Percentiles rank a stretch among this genome's conserved stretches.
phyloP scores from a whole-genome alignment of 352 stramenopile species.

The Globisporangium abappressorium region DNA sequence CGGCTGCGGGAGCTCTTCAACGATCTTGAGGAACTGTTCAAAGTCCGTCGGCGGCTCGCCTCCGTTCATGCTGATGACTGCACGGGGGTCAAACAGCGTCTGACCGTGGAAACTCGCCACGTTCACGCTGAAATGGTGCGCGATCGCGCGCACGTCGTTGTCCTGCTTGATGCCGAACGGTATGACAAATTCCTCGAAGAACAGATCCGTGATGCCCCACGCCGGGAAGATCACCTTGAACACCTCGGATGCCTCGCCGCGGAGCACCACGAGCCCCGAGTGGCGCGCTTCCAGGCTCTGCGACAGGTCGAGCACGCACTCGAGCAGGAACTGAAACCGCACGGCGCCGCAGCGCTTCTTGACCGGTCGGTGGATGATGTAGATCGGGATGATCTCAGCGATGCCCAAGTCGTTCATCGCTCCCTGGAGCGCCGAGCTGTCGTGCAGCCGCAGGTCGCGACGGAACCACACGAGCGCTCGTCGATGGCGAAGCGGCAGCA shows the following conservation, averaged over 20 bases:
- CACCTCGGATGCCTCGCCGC: slow-evolving; percentile 58
- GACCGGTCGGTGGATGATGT: slow-evolving; percentile 80
- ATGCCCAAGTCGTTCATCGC: slow-evolving; percentile 35
- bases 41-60: slow-evolving; percentile 45
- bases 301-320: slow-evolving; percentile 84
- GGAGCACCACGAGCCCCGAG: slow-evolving; percentile 48
- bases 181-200: slow-evolving; percentile 62
- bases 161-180: slow-evolving; percentile 46
- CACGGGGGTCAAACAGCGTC: slow-evolving; percentile 60
- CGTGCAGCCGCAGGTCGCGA: slow-evolving; percentile 93
- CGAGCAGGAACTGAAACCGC: slow-evolving; percentile 91
- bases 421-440: slow-evolving; percentile 91
- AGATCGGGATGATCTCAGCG: slow-evolving; percentile 66
- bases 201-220: slow-evolving; percentile 67
- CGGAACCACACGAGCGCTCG: slow-evolving; percentile 90
- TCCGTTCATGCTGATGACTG: slow-evolving; percentile 46
- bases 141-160: slow-evolving; percentile 37
- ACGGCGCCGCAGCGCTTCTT: slow-evolving; percentile 65
- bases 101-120: slow-evolving; percentile 37
- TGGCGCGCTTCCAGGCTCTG: slow-evolving; percentile 28
- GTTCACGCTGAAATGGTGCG: slow-evolving; percentile 27
- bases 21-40: slow-evolving; percentile 51
- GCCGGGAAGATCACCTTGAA: slow-evolving; percentile 44
- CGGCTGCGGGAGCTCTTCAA: slow-evolving; percentile 50
- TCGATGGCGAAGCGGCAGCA: slow-evolving; percentile 4